Base-by-base conservation (phyloP, 768 basidiomycete genomes). In the Boletus sp. region DNA sequence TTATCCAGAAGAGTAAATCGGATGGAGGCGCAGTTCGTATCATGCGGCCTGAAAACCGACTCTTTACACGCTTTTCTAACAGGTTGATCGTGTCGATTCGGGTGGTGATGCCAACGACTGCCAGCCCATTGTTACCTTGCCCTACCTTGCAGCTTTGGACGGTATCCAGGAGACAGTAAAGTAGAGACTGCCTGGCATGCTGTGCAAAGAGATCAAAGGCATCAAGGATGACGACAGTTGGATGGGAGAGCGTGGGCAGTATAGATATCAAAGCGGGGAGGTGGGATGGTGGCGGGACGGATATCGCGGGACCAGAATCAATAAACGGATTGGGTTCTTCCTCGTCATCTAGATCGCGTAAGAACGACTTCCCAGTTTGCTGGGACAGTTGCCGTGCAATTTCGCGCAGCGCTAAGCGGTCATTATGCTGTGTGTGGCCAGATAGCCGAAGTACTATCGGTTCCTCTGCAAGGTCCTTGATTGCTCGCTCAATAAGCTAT, bases 11-110 rank as follows among this genome's bases (percentile, higher is more conserved):
- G 4, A 74, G 70, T 1, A 84, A 55, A 9, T 72, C 74, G 5
- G 73, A 64, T 2, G 86, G 83, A 14, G 88, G 82, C 0, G 83
- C 79, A 7, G 91, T 85, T 44, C 91, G 83, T 52, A 95, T 77
- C 63, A 93, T 90, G 51, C 97, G 79, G 32, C 94, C 93, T 2
- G 95, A 98, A 73, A 98, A 99, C 4, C 97, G 83, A 59, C 93
- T 97, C 72, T 98, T 97, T 47, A 99, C 97, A 41, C 97, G 81
- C 70, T 99, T 99, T 70, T 99, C 97, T 17, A 99, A 77, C 3
- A 90, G 72, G 58, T 90, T 88, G 55, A 98, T 80, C 17, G 92
- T 88, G 63, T 98, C 94, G 23, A 95, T 79, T 9, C 94, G 84
- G 32, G 84, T 85, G 1, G 94, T 93, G 11, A 94, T 70, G 8